These are phyloP conservation scores for Fennellomyces sp. DNA, from an alignment of 371 early-diverging fungal species.

Conservation along the genomic window DNA sequence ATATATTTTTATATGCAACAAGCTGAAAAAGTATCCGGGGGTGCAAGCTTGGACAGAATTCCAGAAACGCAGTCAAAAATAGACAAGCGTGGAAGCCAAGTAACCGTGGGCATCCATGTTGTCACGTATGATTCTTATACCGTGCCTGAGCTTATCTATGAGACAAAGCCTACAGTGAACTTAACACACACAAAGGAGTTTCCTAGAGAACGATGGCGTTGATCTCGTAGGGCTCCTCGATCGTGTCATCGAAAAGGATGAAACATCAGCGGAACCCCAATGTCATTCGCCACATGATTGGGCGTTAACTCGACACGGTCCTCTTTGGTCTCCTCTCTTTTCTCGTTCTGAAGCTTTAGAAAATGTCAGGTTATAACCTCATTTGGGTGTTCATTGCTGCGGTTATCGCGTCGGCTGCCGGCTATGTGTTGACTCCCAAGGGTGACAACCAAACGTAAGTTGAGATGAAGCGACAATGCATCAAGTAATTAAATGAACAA, in stretches of 20 bases:
- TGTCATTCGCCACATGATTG: conserved; percentile 1
- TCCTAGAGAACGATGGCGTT: too few species aligned
- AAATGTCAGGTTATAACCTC: conserved; percentile 61
- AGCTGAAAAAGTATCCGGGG: too few species aligned
- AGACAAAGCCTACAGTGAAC: too few species aligned
- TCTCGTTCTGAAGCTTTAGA: background rate
- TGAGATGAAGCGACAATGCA: background rate
- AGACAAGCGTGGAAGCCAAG: too few species aligned
- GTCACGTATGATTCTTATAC: too few species aligned
- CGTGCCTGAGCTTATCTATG: too few species aligned
- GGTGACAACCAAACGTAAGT: conserved; percentile 67
- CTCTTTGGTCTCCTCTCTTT: background rate
- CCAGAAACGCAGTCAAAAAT: too few species aligned
- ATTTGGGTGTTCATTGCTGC: conserved; percentile 56
- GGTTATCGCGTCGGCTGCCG: conserved; percentile 39
- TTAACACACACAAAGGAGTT: too few species aligned
- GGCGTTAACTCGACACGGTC: background rate
- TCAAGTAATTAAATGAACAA: too few species aligned
- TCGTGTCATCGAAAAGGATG: background rate
- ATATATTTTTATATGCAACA: background rate
- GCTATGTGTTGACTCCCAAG: conserved; percentile 58
- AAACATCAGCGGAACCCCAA: background rate
- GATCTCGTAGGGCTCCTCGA: too few species aligned
- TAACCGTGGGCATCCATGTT: too few species aligned
- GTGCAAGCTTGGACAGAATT: too few species aligned